These are phyloP conservation scores for Cerioporus squamosus DNA, from an alignment of 1,284 basidiomycete species.

Conservation along the genomic window DNA sequence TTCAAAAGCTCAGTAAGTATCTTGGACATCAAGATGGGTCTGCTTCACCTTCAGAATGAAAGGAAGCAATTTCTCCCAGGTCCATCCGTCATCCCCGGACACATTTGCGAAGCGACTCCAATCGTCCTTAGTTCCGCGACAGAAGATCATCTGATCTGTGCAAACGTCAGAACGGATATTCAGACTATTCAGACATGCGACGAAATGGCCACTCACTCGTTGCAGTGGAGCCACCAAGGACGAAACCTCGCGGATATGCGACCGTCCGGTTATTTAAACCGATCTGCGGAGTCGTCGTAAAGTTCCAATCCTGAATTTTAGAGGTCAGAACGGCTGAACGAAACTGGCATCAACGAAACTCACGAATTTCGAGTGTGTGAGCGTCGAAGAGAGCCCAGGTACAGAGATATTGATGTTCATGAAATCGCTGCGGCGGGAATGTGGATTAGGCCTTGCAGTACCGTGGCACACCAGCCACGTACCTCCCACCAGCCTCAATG, in stretches of 20 bases:
- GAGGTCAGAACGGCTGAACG: too few species aligned
- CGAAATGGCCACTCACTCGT: conserved; percentile 21
- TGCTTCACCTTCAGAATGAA: conserved; percentile 26
- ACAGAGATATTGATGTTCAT: conserved; percentile 4
- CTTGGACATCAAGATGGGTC: neutral
- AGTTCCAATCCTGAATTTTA: conserved; percentile 17
- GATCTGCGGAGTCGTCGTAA: conserved; percentile 24
- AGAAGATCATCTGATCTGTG: conserved; percentile 46
- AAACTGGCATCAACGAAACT: neutral
- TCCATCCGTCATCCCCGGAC: conserved; percentile 36
- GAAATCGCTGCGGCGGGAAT: conserved; percentile 4
- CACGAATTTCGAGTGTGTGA: conserved; percentile 5
- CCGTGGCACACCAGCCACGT: neutral
- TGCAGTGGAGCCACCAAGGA: conserved; percentile 29
- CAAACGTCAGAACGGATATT: neutral
- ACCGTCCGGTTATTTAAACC: conserved; percentile 32
- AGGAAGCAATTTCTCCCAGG: conserved; percentile 30
- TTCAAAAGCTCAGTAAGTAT: neutral
- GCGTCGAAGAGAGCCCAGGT: neutral
- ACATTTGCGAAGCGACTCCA: conserved; percentile 34
- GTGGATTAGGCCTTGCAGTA: neutral
- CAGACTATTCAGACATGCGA: conserved; percentile 20
- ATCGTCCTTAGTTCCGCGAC: conserved; percentile 42
- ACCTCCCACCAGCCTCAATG: conserved; percentile 31
- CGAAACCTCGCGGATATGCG: conserved; percentile 26